Conservation (phyloP, 495 filamentous ascomycete genomes). For the Penicillium daleae region DNA sequence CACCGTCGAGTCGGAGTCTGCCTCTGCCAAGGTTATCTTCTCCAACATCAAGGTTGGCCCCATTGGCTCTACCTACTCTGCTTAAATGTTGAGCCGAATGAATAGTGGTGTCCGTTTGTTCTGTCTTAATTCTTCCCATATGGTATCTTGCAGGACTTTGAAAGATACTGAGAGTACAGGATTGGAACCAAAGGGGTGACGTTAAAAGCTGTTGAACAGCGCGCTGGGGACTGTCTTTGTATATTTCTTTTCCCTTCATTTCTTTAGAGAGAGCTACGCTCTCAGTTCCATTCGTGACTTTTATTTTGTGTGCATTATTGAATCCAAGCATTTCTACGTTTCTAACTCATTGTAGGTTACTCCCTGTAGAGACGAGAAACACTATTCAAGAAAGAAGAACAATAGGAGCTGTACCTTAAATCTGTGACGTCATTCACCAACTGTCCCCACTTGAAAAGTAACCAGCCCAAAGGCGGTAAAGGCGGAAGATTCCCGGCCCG, state of each 20-base stretch:
- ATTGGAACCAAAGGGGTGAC: neutral
- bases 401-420: neutral
- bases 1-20: conserved; percentile 58
- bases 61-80: conserved; percentile 63
- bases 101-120: neutral
- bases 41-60: conserved; percentile 72
- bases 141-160: neutral
- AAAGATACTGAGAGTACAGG: neutral
- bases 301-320: neutral
- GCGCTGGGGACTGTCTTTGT: neutral
- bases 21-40: conserved; percentile 63
- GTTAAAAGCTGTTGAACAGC: conserved; percentile 13
- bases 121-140: neutral
- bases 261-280: conserved; percentile 6
- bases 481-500: conserved; percentile 26
- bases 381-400: too few species aligned
- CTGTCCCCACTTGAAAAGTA: neutral
- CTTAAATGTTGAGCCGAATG: conserved; percentile 10
- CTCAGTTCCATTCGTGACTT: neutral
- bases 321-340: neutral
- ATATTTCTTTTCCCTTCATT: conserved; percentile 5
- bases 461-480: neutral
- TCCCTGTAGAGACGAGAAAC: too few species aligned
- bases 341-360: too few species aligned
- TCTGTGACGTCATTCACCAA: neutral